A percentile compares a stretch with the other conserved stretches of the same genome.
These are phyloP conservation scores for Phytophthora hybrid DNA, from an alignment of 352 stramenopile species.

Conservation along the genomic window DNA sequence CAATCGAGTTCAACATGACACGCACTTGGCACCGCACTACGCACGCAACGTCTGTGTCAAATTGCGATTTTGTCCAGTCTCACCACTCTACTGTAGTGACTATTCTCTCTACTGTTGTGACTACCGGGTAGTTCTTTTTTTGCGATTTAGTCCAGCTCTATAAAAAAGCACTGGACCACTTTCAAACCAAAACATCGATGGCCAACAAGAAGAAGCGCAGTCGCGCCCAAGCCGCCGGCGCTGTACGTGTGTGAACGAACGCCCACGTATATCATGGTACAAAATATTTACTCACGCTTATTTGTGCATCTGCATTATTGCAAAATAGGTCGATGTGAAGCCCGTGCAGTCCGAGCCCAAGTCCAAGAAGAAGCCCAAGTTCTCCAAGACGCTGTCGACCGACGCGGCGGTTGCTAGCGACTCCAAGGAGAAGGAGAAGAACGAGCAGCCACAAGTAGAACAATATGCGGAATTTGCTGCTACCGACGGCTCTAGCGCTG, in stretches of 20 bases:
- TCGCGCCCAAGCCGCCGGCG: conserved; percentile 12
- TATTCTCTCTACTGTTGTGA: no score
- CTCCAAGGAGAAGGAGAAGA: background rate
- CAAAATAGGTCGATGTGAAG: conserved; percentile 19
- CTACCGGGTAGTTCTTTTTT: no score
- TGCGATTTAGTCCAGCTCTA: conserved; percentile 5
- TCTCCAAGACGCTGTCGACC: conserved; percentile 24
- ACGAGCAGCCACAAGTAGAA: background rate
- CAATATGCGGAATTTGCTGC: background rate
- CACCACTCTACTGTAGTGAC: background rate
- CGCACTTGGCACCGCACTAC: conserved; percentile 17
- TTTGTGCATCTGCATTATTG: background rate
- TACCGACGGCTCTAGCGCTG: background rate
- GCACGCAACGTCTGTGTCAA: conserved; percentile 19
- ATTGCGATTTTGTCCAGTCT: conserved; percentile 11
- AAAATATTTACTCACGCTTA: conserved; percentile 6
- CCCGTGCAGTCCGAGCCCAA: conserved; percentile 18
- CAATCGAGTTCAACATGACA: conserved; percentile 33
- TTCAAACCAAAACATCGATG: conserved; percentile 26
- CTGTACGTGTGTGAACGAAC: conserved; percentile 21
- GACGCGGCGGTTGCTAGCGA: conserved; percentile 13
- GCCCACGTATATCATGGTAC: conserved; percentile 2
- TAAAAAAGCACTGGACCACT: background rate
- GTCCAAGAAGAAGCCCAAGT: conserved; percentile 37
- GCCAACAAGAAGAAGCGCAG: conserved; percentile 44